phyloP scores from a whole-genome alignment of 805 yeast species.

The Nakazawaea wyomingensis region DNA sequence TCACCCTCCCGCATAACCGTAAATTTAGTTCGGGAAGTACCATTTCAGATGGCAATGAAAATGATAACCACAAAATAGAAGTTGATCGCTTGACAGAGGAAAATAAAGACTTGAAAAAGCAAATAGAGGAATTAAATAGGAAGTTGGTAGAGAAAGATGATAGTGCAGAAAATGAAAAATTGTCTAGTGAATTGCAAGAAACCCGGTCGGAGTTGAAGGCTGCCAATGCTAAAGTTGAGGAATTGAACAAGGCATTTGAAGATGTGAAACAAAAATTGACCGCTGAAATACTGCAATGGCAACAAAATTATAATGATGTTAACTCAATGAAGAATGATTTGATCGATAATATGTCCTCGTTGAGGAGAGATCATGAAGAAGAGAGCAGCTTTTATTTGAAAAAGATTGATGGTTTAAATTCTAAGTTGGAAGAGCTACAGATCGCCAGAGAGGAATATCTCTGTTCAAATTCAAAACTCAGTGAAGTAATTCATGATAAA shows the following conservation, averaged over 20 bases:
- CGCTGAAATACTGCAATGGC: slow-evolving; percentile 13
- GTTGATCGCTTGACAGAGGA: slow-evolving; percentile 20
- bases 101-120: slow-evolving; percentile 15
- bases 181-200: slow-evolving; percentile 12
- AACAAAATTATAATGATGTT: slow-evolving; percentile 21
- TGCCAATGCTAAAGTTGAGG: slow-evolving; percentile 2
- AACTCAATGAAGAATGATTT: slow-evolving; percentile 53
- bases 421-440: slow-evolving; percentile 44
- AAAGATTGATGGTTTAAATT: slow-evolving; percentile 43
- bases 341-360: slow-evolving; percentile 60
- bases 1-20: slow-evolving; percentile 4
- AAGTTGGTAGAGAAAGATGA: background rate
- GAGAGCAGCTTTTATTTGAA: slow-evolving; percentile 47
- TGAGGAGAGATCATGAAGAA: slow-evolving; percentile 51
- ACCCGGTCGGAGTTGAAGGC: background rate
- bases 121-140: slow-evolving; percentile 12
- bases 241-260: slow-evolving; percentile 10
- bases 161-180: slow-evolving; percentile 12
- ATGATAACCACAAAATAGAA: slow-evolving; percentile 16
- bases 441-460: slow-evolving; percentile 38
- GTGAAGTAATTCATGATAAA: slow-evolving; percentile 19
- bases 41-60: slow-evolving; percentile 4
- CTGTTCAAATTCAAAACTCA: slow-evolving; percentile 35
- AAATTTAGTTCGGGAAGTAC: slow-evolving; percentile 5
- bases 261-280: slow-evolving; percentile 16